Percentiles rank a stretch among this genome's conserved stretches.
These are phyloP conservation scores for Solanum gandarillasii DNA, from an alignment of 257 asterid species.

Conservation along the genomic window DNA sequence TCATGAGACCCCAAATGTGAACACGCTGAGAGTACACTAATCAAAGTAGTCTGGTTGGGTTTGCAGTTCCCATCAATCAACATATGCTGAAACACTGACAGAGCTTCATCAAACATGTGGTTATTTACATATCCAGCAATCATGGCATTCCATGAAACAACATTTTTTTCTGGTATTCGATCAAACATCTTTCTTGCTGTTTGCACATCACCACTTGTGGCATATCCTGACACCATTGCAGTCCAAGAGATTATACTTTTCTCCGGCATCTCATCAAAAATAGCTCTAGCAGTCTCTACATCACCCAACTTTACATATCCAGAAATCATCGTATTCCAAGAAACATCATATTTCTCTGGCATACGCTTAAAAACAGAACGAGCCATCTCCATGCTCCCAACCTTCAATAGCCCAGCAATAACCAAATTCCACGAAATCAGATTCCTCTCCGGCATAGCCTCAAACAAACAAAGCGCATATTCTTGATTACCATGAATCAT, in stretches of 20 bases:
- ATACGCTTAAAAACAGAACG: constrained; percentile 15
- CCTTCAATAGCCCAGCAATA: constrained; percentile 28
- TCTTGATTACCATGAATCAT: constrained; percentile 25
- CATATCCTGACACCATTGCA: constrained; percentile 33
- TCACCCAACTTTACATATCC: constrained; percentile 22
- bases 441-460: constrained; percentile 36
- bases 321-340: constrained; percentile 35
- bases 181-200: constrained; percentile 23
- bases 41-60: constrained; percentile 38
- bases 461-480: constrained; percentile 18
- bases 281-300: constrained; percentile 12
- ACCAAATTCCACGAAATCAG: constrained; percentile 32
- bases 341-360: constrained; percentile 24
- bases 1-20: constrained; percentile 32
- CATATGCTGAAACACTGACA: constrained; percentile 25
- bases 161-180: constrained; percentile 30
- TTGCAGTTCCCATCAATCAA: constrained; percentile 26
- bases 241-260: constrained; percentile 44
- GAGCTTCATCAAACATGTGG: constrained; percentile 36
- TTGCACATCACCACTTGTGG: constrained; percentile 18
- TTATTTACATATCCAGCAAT: constrained; percentile 37
- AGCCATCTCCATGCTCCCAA: constrained; percentile 24
- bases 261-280: constrained; percentile 31
- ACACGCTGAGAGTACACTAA: constrained; percentile 33
- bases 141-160: constrained; percentile 55